Base-by-base conservation (phyloP, 768 basidiomycete genomes). In the Suillus paluster region DNA sequence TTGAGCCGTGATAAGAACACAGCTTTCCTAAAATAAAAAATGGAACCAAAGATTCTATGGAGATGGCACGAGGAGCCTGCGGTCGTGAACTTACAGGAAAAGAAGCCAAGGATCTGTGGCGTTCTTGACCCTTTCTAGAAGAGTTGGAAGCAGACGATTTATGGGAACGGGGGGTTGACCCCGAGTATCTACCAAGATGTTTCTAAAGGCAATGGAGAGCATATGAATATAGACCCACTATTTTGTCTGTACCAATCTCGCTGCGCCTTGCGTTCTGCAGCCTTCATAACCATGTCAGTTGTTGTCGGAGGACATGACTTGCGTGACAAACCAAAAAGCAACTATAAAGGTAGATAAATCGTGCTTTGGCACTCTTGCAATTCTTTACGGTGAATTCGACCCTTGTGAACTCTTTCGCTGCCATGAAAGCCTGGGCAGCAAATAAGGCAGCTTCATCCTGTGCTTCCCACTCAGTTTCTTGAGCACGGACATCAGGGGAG, bases 161-260 rank as follows among this genome's bases (percentile, higher is more conserved):
- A 89, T 79, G 14, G 92, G 89, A 33, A 82, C 75, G 1, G 86
- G 81, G 12, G 88, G 86, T 67, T 92, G 89, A 64, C 87, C 83
- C 46, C 88, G 86, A 68, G 86, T 87, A 70, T 84, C 92, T 92
- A 44, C 61, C 48, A 44, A 57, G 41, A 48, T 30, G 33, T 30
- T 34, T 38, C 6, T 34, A 44, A n/a, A 21, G 21, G 46, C 14
- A 45, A 23, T 57, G 17, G 12, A 30, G 14, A 21, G 1, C 9
- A 58, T 30, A 53, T 63, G 38, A 21, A 55, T 55, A 39, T 15
- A 49, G 11, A 80, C 87, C 64, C 64, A 90, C 93, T 86, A 69
- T 91, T 85, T 66, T 89, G 80, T 76, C 88, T 88, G 78, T 94
- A 92, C 92, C 93, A 95, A 61, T 91, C 88, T 67, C 91, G 83